A percentile compares a stretch with the other conserved stretches of the same genome.
phyloP scores from a whole-genome alignment of 148 eudicot genomes.

The Euryodendron excelsum region DNA sequence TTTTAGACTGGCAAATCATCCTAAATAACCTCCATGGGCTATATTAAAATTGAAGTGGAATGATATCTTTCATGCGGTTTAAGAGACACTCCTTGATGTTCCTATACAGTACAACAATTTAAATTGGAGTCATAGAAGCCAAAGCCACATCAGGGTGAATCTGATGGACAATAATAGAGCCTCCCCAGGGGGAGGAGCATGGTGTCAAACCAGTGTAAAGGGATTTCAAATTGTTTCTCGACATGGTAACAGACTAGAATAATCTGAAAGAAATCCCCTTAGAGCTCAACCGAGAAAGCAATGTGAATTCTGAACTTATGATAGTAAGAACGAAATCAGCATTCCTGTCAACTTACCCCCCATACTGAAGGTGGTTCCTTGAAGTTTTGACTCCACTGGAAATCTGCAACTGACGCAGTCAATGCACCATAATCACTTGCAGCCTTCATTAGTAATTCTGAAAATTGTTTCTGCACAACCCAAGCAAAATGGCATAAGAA shows the following conservation, averaged over 20 bases:
- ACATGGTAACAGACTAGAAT: background rate
- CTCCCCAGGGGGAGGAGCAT: no score
- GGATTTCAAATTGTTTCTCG: background rate
- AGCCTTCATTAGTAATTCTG: constrained; percentile 92
- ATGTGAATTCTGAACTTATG: background rate
- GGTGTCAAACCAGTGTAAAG: background rate
- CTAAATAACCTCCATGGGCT: background rate
- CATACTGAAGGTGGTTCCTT: constrained; percentile 78
- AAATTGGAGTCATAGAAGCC: background rate
- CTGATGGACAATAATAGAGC: no score
- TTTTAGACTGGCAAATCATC: no score
- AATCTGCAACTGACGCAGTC: constrained; percentile 88
- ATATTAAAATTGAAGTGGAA: background rate
- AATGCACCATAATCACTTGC: constrained; percentile 98
- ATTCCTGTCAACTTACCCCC: constrained; percentile 23
- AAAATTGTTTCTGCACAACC: constrained; percentile 85
- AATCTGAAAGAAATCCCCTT: constrained; percentile 1
- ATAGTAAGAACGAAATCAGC: background rate
- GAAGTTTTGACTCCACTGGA: constrained; percentile 96
- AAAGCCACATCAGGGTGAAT: no score
- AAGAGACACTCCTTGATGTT: background rate
- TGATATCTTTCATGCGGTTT: background rate
- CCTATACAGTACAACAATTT: no score
- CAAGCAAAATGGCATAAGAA: constrained; percentile 1
- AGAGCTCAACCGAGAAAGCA: background rate